These are phyloP conservation scores for Castanopsis chinensis DNA, from an alignment of 306 rosid genomes.

Conservation along the genomic window DNA sequence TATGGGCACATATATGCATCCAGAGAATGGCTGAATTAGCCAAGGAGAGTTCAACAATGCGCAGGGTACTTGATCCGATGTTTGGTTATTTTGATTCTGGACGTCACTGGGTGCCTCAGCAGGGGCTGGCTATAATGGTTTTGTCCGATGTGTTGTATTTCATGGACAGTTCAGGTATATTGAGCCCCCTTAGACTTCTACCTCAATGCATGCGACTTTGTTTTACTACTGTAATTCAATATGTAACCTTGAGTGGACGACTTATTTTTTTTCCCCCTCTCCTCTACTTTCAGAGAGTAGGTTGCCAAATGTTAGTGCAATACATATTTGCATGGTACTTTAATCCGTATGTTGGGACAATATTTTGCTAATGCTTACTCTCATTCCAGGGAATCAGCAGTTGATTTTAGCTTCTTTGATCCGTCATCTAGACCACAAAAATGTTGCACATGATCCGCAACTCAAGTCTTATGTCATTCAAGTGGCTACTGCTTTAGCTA, in stretches of 20 bases:
- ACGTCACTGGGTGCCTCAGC: slow-evolving; percentile 69
- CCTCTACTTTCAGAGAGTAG: neutral
- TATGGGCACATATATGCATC: slow-evolving; percentile 89
- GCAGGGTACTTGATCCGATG: slow-evolving; percentile 84
- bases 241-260: neutral
- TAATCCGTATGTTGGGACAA: neutral
- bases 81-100: slow-evolving; percentile 80
- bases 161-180: slow-evolving; percentile 67
- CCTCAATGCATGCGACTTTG: neutral
- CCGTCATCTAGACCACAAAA: slow-evolving; percentile 98
- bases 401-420: slow-evolving; percentile 65
- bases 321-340: neutral
- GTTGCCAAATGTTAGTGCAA: slow-evolving; percentile 2
- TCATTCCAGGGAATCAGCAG: slow-evolving; percentile 69
- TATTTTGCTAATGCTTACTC: slow-evolving; percentile 16
- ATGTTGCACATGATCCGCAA: slow-evolving; percentile 64
- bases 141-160: slow-evolving; percentile 79
- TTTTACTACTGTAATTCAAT: neutral
- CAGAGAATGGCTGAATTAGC: slow-evolving; percentile 89
- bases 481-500: slow-evolving; percentile 72
- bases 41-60: slow-evolving; percentile 93
- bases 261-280: neutral
- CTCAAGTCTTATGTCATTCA: slow-evolving; percentile 73
- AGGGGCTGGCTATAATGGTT: slow-evolving; percentile 75
- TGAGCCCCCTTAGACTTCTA: neutral